phyloP scores from a whole-genome alignment of 2,329 filamentous ascomycete species.

The Aspergillus tamarii region DNA sequence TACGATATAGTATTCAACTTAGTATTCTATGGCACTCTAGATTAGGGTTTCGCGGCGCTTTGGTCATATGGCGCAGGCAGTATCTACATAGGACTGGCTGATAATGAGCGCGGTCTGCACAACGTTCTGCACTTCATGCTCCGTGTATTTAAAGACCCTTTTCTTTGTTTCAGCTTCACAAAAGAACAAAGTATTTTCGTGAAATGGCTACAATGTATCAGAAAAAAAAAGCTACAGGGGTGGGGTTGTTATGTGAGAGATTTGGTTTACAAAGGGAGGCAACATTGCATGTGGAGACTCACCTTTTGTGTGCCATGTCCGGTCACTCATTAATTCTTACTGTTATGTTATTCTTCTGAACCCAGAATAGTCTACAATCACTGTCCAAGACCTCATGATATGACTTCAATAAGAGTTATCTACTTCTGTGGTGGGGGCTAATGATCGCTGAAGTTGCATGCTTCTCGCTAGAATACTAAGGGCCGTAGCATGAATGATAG shows the following conservation, averaged over 20 bases:
- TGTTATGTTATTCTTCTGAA: neutral
- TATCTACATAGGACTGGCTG: neutral
- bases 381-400: neutral
- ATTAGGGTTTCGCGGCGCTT: neutral
- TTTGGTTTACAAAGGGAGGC: slow-evolving; percentile 23
- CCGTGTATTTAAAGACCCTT: neutral
- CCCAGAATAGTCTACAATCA: neutral
- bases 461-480: neutral
- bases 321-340: slow-evolving; percentile 10
- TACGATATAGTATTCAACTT: neutral
- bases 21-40: neutral
- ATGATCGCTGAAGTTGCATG: neutral
- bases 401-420: neutral
- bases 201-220: slow-evolving; percentile 24
- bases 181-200: slow-evolving; percentile 19
- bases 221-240: slow-evolving; percentile 19
- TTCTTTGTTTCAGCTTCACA: slow-evolving; percentile 2
- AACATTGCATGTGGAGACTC: slow-evolving; percentile 9
- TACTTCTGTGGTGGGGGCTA: neutral
- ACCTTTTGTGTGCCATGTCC: slow-evolving; percentile 15
- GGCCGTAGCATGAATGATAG: neutral
- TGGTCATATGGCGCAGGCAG: neutral
- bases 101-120: neutral
- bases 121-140: neutral
- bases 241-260: slow-evolving; percentile 20